phyloP scores from a whole-genome alignment of 2,329 filamentous ascomycete genomes.

The Lachnellula hyalina region DNA sequence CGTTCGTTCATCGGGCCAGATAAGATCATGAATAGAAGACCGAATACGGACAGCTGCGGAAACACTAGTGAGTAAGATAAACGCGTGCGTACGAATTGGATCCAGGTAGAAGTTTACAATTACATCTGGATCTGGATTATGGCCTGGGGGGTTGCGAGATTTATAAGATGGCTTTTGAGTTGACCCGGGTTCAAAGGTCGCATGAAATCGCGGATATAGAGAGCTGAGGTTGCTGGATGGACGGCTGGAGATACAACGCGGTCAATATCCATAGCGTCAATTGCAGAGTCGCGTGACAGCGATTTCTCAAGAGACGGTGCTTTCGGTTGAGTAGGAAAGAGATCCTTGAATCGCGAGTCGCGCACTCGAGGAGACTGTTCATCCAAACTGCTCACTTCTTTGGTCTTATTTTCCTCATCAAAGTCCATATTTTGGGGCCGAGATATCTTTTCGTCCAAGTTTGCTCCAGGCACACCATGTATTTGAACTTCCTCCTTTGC shows the following conservation, averaged over 20 bases:
- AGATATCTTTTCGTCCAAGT: background rate
- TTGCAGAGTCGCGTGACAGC: slow-evolving; percentile 11
- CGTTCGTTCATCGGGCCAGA: slow-evolving; percentile 84
- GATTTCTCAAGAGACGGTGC: slow-evolving; percentile 7
- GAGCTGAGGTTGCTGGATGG: slow-evolving; percentile 66
- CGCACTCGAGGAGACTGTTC: slow-evolving; percentile 12
- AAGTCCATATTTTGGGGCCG: background rate
- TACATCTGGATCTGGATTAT: slow-evolving; percentile 46
- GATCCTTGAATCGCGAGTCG: slow-evolving; percentile 44
- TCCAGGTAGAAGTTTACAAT: slow-evolving; percentile 75
- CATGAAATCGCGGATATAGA: slow-evolving; percentile 91
- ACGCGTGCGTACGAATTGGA: slow-evolving; percentile 79
- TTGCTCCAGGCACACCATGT: slow-evolving; percentile 5
- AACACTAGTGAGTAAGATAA: slow-evolving; percentile 65
- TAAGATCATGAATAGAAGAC: slow-evolving; percentile 65
- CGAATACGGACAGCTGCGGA: slow-evolving; percentile 73
- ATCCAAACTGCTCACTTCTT: background rate
- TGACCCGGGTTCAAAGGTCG: slow-evolving; percentile 68
- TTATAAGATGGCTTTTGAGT: slow-evolving; percentile 63
- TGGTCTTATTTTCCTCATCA: background rate
- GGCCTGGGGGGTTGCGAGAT: slow-evolving; percentile 57
- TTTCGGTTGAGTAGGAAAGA: slow-evolving; percentile 29
- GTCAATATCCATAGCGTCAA: slow-evolving; percentile 17
- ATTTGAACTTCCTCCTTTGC: slow-evolving; percentile 15
- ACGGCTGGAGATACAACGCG: slow-evolving; percentile 48